Conservation (phyloP, 192 early-diverging fungal species). For the Coemansia asiatica region DNA sequence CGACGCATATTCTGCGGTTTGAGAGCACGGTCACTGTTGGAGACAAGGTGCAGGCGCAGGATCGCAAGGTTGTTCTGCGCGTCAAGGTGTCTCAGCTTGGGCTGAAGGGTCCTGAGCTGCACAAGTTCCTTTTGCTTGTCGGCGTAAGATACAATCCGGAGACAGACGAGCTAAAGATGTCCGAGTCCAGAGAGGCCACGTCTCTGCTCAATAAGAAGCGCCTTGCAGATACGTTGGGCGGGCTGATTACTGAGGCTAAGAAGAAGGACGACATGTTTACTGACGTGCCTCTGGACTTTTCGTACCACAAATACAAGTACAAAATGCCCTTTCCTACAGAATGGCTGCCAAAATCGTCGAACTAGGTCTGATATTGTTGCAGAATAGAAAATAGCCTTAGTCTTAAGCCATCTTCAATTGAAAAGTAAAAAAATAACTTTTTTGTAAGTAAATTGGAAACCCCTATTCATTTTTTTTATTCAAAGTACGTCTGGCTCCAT, state of each 20-base stretch:
- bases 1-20: conserved; percentile 32
- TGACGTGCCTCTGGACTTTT: conserved; percentile 47
- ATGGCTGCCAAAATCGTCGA: conserved; percentile 32
- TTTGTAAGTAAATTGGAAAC: too few species aligned
- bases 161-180: conserved; percentile 53
- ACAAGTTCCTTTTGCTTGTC: conserved; percentile 52
- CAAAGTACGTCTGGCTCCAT: conserved; percentile 25
- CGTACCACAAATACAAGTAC: conserved; percentile 30
- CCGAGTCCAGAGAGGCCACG: conserved; percentile 34
- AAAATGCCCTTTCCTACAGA: conserved; percentile 26
- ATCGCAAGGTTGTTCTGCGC: conserved; percentile 46
- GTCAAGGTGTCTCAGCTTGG: conserved; percentile 40
- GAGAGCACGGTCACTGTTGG: conserved; percentile 46
- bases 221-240: conserved; percentile 35
- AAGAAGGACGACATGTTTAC: conserved; percentile 46
- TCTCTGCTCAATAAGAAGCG: conserved; percentile 52
- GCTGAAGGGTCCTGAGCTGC: conserved; percentile 33
- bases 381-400: too few species aligned
- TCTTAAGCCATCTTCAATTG: too few species aligned
- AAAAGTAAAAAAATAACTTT: too few species aligned
- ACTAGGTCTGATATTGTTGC: not conserved
- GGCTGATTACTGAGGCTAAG: conserved; percentile 44
- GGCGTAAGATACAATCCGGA: conserved; percentile 44
- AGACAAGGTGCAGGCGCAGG: conserved; percentile 34
- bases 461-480: not conserved